These are phyloP conservation scores for Fomitopsis betulina DNA, from an alignment of 1,284 basidiomycete species.

Conservation along the genomic window DNA sequence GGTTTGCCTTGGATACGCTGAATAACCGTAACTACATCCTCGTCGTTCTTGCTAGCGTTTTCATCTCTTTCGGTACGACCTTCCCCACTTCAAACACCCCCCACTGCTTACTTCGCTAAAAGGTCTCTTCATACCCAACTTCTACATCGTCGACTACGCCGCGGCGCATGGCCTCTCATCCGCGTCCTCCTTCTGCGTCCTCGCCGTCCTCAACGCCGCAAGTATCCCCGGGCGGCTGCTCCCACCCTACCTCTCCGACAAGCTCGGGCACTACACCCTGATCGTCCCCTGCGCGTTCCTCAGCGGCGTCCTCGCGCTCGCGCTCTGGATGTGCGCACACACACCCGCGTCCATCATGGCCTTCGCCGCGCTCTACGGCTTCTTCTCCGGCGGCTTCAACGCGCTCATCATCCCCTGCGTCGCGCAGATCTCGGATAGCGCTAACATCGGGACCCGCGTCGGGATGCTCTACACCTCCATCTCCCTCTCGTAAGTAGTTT, in stretches of 20 bases:
- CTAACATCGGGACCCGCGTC: constrained; percentile 53
- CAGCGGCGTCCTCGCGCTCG: constrained; percentile 51
- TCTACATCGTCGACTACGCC: constrained; percentile 25
- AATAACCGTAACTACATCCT: constrained; percentile 28
- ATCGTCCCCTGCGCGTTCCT: constrained; percentile 56
- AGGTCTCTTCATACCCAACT: constrained; percentile 57
- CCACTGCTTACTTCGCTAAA: constrained; percentile 2
- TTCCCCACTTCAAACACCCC: neutral
- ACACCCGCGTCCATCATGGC: constrained; percentile 34
- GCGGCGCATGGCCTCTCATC: constrained; percentile 13
- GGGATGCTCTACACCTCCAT: constrained; percentile 58
- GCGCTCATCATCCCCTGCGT: constrained; percentile 28
- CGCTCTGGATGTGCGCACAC: constrained; percentile 48
- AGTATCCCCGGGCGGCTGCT: constrained; percentile 54
- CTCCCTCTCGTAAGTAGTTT: constrained; percentile 56
- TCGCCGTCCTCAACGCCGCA: constrained; percentile 62
- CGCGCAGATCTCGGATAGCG: constrained; percentile 39
- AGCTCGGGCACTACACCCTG: constrained; percentile 50
- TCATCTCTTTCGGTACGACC: constrained; percentile 27
- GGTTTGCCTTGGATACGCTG: constrained; percentile 26
- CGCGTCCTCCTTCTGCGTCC: constrained; percentile 38
- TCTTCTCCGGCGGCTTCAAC: constrained; percentile 31
- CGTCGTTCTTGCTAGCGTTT: constrained; percentile 23
- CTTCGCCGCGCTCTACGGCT: constrained; percentile 55
- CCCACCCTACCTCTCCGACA: constrained; percentile 59